These are phyloP conservation scores for Lanmaoa pseudosensibilis DNA, from an alignment of 768 basidiomycete species.

Conservation along the genomic window DNA sequence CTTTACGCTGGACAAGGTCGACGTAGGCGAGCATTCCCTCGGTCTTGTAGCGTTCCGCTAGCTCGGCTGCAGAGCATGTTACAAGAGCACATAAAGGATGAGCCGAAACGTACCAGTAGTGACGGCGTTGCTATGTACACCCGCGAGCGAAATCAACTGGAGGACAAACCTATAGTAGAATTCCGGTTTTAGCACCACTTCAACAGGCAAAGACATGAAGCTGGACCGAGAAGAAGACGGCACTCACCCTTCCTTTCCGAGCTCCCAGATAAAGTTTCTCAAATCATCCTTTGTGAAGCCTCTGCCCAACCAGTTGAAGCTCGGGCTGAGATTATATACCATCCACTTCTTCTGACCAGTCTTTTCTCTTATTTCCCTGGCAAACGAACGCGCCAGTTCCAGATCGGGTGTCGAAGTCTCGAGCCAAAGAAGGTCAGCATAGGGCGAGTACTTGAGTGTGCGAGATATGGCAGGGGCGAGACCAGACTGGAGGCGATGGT, in stretches of 20 bases:
- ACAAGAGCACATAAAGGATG: not conserved
- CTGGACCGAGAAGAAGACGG: not conserved
- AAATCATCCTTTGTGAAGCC: slow-evolving; percentile 76
- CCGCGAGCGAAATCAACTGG: slow-evolving; percentile 86
- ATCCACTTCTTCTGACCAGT: slow-evolving; percentile 70
- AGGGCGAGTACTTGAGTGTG: slow-evolving; percentile 75
- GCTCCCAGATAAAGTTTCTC: slow-evolving; percentile 86
- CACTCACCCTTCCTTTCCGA: slow-evolving; percentile 80
- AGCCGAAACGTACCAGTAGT: slow-evolving; percentile 56
- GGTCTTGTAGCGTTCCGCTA: slow-evolving; percentile 74
- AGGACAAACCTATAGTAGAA: slow-evolving; percentile 68
- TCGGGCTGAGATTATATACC: slow-evolving; percentile 92
- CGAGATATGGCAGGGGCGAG: slow-evolving; percentile 82
- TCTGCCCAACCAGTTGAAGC: slow-evolving; percentile 88
- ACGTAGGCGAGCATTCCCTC: slow-evolving; percentile 95
- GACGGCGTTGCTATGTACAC: slow-evolving; percentile 83
- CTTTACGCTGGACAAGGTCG: slow-evolving; percentile 81
- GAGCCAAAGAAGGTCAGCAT: slow-evolving; percentile 89
- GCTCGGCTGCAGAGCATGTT: slow-evolving; percentile 54
- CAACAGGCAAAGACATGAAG: not conserved
- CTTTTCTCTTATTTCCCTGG: slow-evolving; percentile 67
- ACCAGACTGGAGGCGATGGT: slow-evolving; percentile 84
- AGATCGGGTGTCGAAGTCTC: slow-evolving; percentile 91
- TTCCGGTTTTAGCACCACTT: not conserved
- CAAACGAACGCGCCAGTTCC: slow-evolving; percentile 74